Percentiles rank a stretch among this genome's conserved stretches.
These are phyloP conservation scores for Monosiga brevicollis DNA, from an alignment of 78 protist genomes.

Conservation along the genomic window DNA sequence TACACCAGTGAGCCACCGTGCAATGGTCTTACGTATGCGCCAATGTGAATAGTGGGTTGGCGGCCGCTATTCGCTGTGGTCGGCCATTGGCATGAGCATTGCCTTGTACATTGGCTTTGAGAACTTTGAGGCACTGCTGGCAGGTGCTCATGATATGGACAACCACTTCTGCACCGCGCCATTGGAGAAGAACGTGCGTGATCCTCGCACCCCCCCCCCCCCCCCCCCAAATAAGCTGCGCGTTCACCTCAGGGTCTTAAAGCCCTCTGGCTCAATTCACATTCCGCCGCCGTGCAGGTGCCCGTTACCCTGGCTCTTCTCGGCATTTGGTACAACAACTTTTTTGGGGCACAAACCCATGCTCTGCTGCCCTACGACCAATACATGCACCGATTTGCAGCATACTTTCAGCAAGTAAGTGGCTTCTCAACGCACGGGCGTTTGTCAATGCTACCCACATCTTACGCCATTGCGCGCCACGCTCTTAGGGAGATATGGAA, in stretches of 20 bases:
- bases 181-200: slow-evolving; percentile 39
- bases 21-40: too few species aligned
- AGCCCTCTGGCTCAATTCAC: too few species aligned
- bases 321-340: slow-evolving; percentile 91
- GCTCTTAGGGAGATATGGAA: slow-evolving; percentile 72
- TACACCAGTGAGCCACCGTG: not conserved
- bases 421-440: not conserved
- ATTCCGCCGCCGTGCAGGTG: too few species aligned
- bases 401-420: slow-evolving; percentile 86
- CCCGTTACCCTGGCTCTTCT: slow-evolving; percentile 72
- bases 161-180: slow-evolving; percentile 75
- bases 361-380: slow-evolving; percentile 94
- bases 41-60: slow-evolving; percentile 38
- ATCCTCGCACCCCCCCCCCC: too few species aligned
- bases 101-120: slow-evolving; percentile 74
- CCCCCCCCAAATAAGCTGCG: too few species aligned
- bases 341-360: slow-evolving; percentile 65
- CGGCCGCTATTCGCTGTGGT: slow-evolving; percentile 92
- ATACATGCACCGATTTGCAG: slow-evolving; percentile 86
- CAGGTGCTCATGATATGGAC: slow-evolving; percentile 92
- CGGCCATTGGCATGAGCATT: slow-evolving; percentile 86
- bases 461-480: not conserved
- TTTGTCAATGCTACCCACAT: not conserved
- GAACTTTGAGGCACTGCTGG: slow-evolving; percentile 69
- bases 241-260: too few species aligned